Percentiles rank a stretch among this genome's conserved stretches.
These are phyloP conservation scores for Pyrenophora seminiperda DNA, from an alignment of 2,329 filamentous ascomycete genomes.

Conservation along the genomic window DNA sequence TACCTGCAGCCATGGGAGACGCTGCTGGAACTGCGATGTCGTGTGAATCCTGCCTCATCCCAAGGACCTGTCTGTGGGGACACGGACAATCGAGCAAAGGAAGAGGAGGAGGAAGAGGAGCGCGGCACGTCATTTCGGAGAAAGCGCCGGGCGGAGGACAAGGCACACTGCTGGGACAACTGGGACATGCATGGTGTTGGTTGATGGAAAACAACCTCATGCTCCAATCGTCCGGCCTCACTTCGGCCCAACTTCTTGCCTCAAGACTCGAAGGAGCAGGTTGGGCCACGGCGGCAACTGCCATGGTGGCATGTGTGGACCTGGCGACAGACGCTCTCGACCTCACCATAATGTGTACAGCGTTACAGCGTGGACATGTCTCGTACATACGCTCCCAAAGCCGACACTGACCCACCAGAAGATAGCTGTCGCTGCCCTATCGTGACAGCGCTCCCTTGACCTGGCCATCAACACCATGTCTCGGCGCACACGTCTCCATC, in stretches of 20 bases:
- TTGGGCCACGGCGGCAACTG: no score
- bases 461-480: slow-evolving; percentile 22
- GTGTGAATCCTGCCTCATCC: slow-evolving; percentile 10
- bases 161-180: background rate
- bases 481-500: slow-evolving; percentile 27
- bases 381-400: background rate
- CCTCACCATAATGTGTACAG: background rate
- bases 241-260: no score
- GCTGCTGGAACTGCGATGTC: slow-evolving; percentile 8
- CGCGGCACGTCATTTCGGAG: slow-evolving; percentile 5
- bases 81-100: slow-evolving; percentile 1
- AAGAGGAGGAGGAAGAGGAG: background rate
- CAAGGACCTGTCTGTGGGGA: slow-evolving; percentile 12
- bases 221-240: no score
- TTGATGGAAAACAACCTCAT: background rate
- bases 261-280: no score
- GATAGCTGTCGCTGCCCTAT: slow-evolving; percentile 6
- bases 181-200: no score
- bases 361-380: background rate
- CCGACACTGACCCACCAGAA: slow-evolving; percentile 9
- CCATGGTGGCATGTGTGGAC: no score
- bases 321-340: background rate
- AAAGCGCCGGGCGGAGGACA: background rate
- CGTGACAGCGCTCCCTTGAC: slow-evolving; percentile 10
- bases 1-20: slow-evolving; percentile 12